phyloP scores from a whole-genome alignment of 352 stramenopile genomes.

The Phytophthora melonis region DNA sequence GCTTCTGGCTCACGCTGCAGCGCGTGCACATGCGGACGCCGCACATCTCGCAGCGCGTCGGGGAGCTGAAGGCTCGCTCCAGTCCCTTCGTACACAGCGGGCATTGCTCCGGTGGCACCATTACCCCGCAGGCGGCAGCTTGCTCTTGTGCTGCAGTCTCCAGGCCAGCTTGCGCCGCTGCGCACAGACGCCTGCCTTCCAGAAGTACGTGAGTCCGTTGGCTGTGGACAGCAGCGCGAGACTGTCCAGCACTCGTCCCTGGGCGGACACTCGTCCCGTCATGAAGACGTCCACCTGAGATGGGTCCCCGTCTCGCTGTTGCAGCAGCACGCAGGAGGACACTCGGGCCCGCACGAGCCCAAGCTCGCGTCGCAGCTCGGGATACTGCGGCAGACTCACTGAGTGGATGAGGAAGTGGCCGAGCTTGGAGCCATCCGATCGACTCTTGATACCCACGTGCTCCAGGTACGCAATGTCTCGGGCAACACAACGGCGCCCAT shows the following conservation, averaged over 20 bases:
- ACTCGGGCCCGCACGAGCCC: conserved; percentile 50
- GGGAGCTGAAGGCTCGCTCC: conserved; percentile 30
- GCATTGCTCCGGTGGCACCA: conserved; percentile 17
- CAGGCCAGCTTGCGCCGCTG: conserved; percentile 44
- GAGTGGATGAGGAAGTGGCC: conserved; percentile 59
- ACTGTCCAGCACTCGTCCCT: conserved; percentile 52
- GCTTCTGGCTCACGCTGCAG: conserved; percentile 37
- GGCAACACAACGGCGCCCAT: conserved; percentile 38
- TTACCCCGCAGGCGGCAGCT: conserved; percentile 5
- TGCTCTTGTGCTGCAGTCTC: conserved; percentile 47
- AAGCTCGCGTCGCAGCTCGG: conserved; percentile 35
- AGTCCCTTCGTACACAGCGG: conserved; percentile 26
- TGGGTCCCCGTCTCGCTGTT: conserved; percentile 23
- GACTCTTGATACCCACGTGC: conserved; percentile 37
- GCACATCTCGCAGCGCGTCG: conserved; percentile 43
- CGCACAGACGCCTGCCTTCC: conserved; percentile 41
- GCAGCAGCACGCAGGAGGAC: conserved; percentile 55
- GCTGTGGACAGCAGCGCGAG: conserved; percentile 46
- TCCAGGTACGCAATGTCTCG: conserved; percentile 49
- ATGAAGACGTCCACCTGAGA: conserved; percentile 58
- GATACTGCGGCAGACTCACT: conserved; percentile 49
- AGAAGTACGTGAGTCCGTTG: conserved; percentile 47
- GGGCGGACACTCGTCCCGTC: conserved; percentile 50
- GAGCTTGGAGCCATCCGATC: conserved; percentile 36
- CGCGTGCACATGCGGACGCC: conserved; percentile 38